phyloP scores from a whole-genome alignment of 164 flowering plant species.

The Dillenia suffruticosa region DNA sequence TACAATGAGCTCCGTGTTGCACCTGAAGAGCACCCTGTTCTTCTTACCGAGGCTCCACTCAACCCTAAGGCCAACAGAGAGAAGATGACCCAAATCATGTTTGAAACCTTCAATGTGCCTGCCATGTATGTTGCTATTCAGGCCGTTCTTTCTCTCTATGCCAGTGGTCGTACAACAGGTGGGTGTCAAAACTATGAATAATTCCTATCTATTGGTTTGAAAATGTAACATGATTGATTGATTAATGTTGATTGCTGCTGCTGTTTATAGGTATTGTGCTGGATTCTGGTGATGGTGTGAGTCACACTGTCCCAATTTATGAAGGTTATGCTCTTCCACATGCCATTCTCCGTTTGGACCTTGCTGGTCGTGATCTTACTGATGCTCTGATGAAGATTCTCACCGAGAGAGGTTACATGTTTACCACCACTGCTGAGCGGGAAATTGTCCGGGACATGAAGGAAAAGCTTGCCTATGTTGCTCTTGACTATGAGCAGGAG shows the following conservation, averaged over 20 bases:
- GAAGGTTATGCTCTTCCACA: slow-evolving; percentile 52
- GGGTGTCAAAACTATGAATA: no score
- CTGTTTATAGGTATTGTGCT: no score
- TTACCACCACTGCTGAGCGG: slow-evolving; percentile 52
- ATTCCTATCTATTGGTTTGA: no score
- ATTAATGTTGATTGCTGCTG: no score
- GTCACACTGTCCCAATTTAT: slow-evolving; percentile 48
- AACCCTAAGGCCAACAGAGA: slow-evolving; percentile 51
- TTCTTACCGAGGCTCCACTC: slow-evolving; percentile 47
- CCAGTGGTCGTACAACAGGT: slow-evolving; percentile 31
- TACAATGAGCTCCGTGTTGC: no score
- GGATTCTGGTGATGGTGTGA: slow-evolving; percentile 35
- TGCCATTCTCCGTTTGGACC: slow-evolving; percentile 46
- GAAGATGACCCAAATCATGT: slow-evolving; percentile 28
- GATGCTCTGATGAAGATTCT: slow-evolving; percentile 49
- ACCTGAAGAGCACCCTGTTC: slow-evolving; percentile 38
- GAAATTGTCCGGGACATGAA: slow-evolving; percentile 47
- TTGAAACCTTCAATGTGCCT: slow-evolving; percentile 35
- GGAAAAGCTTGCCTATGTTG: slow-evolving; percentile 17
- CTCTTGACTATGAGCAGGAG: slow-evolving; percentile 44
- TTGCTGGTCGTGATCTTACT: slow-evolving; percentile 52
- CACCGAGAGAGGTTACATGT: slow-evolving; percentile 50
- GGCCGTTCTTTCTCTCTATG: no score
- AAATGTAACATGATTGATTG: no score
- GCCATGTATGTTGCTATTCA: not conserved